Percentiles rank a stretch among this genome's conserved stretches.
Evolutionary conservation across 345 rosid genomes (phyloP).

Genomic region (Aquilaria yunnanensis): DNA sequence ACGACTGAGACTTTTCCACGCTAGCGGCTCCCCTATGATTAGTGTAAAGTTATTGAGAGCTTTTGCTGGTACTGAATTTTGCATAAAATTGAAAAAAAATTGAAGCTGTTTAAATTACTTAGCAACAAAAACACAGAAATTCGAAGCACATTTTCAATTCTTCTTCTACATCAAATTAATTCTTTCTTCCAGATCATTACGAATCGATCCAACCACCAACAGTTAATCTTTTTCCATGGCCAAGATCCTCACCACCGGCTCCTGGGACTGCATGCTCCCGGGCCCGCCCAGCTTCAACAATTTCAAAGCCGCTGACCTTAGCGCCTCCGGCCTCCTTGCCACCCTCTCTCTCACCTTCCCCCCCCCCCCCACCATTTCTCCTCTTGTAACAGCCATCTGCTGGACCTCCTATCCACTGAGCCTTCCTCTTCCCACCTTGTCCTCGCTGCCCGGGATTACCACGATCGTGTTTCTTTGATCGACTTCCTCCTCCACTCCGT

Average conservation of each 20-base stretch:
- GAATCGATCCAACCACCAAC: not conserved
- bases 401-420: constrained; percentile 80
- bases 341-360: constrained; percentile 78
- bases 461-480: constrained; percentile 77
- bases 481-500: constrained; percentile 69
- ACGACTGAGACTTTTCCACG: too few species aligned
- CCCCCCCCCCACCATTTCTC: constrained; percentile 62
- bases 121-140: too few species aligned
- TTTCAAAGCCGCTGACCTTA: constrained; percentile 79
- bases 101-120: too few species aligned
- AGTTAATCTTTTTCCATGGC: not conserved
- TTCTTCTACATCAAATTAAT: too few species aligned
- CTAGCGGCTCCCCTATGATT: too few species aligned
- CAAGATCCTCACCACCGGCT: constrained; percentile 26
- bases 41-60: too few species aligned
- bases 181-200: too few species aligned
- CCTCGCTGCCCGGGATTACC: constrained; percentile 90
- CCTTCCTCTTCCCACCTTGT: constrained; percentile 68
- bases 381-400: constrained; percentile 79
- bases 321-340: constrained; percentile 64
- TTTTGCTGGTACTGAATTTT: too few species aligned
- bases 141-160: too few species aligned
- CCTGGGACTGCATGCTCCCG: constrained; percentile 73
- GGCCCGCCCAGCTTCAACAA: constrained; percentile 93
- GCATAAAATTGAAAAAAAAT: too few species aligned